phyloP scores from a whole-genome alignment of 1,284 basidiomycete genomes.

The Sanghuangporus weigelae region DNA sequence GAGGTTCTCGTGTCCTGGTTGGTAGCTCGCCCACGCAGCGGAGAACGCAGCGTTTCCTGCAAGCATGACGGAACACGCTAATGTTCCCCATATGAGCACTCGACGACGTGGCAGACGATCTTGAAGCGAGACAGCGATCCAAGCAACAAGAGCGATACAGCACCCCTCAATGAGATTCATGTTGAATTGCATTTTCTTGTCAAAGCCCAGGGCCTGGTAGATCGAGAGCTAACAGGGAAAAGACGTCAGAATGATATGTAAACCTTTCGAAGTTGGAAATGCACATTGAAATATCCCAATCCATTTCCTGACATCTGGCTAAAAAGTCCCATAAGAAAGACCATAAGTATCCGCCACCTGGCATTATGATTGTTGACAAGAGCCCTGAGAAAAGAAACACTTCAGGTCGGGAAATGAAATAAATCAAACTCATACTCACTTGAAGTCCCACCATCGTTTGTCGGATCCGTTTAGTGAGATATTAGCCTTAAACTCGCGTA shows the following conservation, averaged over 20 bases:
- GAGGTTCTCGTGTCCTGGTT: conserved; percentile 19
- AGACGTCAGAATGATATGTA: background rate
- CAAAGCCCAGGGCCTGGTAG: conserved; percentile 15
- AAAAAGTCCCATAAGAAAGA: conserved; percentile 26
- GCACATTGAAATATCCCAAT: conserved; percentile 18
- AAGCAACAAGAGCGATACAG: conserved; percentile 9
- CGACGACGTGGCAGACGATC: conserved; percentile 16
- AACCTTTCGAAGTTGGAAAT: background rate
- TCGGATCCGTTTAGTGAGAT: conserved; percentile 38
- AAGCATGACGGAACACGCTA: conserved; percentile 21
- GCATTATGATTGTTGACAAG: conserved; percentile 20
- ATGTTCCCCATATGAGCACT: conserved; percentile 14
- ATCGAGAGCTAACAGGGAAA: conserved; percentile 25
- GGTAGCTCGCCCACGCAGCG: conserved; percentile 24
- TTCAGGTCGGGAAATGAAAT: background rate
- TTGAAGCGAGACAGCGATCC: conserved; percentile 13
- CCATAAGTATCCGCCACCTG: conserved; percentile 25
- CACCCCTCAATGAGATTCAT: conserved; percentile 30
- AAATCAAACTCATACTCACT: background rate
- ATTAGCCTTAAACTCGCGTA: conserved; percentile 38
- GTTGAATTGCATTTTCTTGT: conserved; percentile 29
- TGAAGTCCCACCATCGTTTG: conserved; percentile 42
- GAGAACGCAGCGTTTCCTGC: conserved; percentile 26
- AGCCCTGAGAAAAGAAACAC: background rate
- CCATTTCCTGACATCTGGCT: conserved; percentile 20